A percentile compares a stretch with the other conserved stretches of the same genome.
These are phyloP conservation scores for Trametes maxima DNA, from an alignment of 768 basidiomycete genomes.

Conservation along the genomic window DNA sequence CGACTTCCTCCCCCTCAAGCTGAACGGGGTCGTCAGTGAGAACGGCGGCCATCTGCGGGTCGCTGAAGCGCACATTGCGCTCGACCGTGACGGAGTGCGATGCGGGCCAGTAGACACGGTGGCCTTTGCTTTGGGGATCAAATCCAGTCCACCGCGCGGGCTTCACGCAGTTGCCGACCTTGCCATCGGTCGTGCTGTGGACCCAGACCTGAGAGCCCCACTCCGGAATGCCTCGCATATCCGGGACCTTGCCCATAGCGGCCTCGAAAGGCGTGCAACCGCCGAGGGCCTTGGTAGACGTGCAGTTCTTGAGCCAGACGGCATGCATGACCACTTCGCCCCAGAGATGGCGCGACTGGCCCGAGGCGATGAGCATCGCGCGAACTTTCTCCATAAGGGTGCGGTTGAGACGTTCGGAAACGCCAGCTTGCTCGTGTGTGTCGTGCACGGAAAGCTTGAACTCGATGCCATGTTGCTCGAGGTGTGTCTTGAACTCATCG, in stretches of 20 bases:
- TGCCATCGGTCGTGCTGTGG: slow-evolving; percentile 1
- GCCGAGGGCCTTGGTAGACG: slow-evolving; percentile 26
- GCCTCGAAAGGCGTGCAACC: slow-evolving; percentile 26
- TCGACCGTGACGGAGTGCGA: slow-evolving; percentile 30
- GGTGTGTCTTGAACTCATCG: background rate
- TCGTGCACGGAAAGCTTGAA: too few relatives aligned
- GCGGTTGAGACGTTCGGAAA: too few relatives aligned
- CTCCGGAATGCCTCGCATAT: slow-evolving; percentile 21
- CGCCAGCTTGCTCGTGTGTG: too few relatives aligned
- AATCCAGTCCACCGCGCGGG: slow-evolving; percentile 38
- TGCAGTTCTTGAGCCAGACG: slow-evolving; percentile 41
- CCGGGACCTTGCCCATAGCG: slow-evolving; percentile 22
- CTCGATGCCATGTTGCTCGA: background rate
- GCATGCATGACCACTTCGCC: slow-evolving; percentile 39
- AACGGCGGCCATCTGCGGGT: background rate
- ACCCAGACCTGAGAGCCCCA: slow-evolving; percentile 26
- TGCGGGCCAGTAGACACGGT: slow-evolving; percentile 38
- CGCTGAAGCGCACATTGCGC: slow-evolving; percentile 27
- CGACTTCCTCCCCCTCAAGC: slow-evolving; percentile 28
- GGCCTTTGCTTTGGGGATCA: slow-evolving; percentile 34
- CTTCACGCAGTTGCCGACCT: slow-evolving; percentile 13
- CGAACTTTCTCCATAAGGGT: slow-evolving; percentile 8
- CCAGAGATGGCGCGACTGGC: slow-evolving; percentile 43
- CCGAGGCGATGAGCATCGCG: slow-evolving; percentile 25
- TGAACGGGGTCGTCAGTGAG: background rate